Evolutionary conservation across 345 rosid genomes (phyloP), one percentile per base, ranked within the genome.

Genomic region (Gossypioides kirkii): DNA sequence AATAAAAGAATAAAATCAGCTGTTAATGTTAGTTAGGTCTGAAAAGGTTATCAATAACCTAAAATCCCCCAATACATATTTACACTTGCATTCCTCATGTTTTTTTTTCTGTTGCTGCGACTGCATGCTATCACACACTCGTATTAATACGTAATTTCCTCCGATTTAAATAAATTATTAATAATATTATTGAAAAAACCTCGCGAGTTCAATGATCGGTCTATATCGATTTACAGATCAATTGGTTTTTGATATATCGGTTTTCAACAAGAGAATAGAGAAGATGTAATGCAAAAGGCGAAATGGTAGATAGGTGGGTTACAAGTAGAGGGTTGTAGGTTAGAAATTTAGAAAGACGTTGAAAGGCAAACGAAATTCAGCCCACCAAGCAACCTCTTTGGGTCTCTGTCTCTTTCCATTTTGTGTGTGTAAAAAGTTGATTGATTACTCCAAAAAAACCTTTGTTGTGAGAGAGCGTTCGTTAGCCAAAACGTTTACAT

Each of bases 401-500:
- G 65, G 69, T 74, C 56, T 43, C 90, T 77, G 64, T 59, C 49
- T 38, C 61, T 73, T 72, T 75, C 56, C 46, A n/a, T 66, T 45
- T 14, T 22, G 62, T 49, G 76, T 8, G 26, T 18, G 59, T 54
- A 16, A 20, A 45, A 50, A 45, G 16, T 43, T 49, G 73, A 74
- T 75, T 56, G 84, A 76, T 86, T 83, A 86, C 87, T 84, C 86
- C 38, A 32, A 32, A 32, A 32, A 78, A 23, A 56, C 32, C 61
- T 25, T 56, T 55, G 60, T 55, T 32, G 38, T 32, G 38, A 32
- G 49, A 76, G 85, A 82, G 67, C 61, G 80, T 85, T 83, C 79
- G 93, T 90, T 88, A 88, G 96, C 82, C 91, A 73, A 82, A 77
- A 88, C 83, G 89, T 90, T 83, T n/a, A 86, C 94, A 83, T 86